Conservation (phyloP, 371 early-diverging fungal species). For the Lichtheimia hyalospora region DNA sequence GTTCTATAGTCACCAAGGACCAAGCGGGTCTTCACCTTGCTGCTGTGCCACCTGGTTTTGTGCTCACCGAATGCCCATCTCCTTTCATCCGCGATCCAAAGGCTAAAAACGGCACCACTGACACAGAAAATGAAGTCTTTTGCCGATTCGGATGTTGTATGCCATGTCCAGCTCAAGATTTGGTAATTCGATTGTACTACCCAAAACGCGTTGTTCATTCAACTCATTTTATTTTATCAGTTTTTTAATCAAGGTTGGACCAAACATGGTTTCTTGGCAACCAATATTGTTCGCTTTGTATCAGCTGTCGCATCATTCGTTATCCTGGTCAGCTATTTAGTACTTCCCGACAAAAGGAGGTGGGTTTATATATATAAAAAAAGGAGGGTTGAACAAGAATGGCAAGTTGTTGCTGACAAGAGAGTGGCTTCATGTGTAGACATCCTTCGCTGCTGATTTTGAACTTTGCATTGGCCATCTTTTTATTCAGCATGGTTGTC, state of each 20-base stretch:
- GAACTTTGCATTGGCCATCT: slow-evolving; percentile 55
- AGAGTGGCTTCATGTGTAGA: slow-evolving; percentile 6
- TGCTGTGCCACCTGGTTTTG: slow-evolving; percentile 26
- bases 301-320: slow-evolving; percentile 52
- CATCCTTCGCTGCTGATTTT: slow-evolving; percentile 70
- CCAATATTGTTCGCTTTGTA: slow-evolving; percentile 51
- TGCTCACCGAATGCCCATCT: slow-evolving; percentile 33
- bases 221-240: slow-evolving; percentile 28
- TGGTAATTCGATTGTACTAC: slow-evolving; percentile 13
- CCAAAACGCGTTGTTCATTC: not conserved
- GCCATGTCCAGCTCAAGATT: slow-evolving; percentile 44
- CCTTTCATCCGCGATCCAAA: slow-evolving; percentile 40
- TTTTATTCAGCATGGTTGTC: slow-evolving; percentile 54
- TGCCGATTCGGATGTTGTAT: slow-evolving; percentile 42
- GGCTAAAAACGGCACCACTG: slow-evolving; percentile 18
- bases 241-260: slow-evolving; percentile 50
- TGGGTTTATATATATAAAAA: slow-evolving; percentile 3
- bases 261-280: slow-evolving; percentile 45
- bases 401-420: too few relatives aligned
- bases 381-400: not conserved
- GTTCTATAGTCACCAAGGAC: not conserved
- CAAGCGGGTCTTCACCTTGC: slow-evolving; percentile 17
- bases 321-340: slow-evolving; percentile 57
- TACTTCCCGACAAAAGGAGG: slow-evolving; percentile 60
- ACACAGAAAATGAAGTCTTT: slow-evolving; percentile 12